phyloP scores from a whole-genome alignment of 306 rosid species.

The Herpetospermum pedunculosum region DNA sequence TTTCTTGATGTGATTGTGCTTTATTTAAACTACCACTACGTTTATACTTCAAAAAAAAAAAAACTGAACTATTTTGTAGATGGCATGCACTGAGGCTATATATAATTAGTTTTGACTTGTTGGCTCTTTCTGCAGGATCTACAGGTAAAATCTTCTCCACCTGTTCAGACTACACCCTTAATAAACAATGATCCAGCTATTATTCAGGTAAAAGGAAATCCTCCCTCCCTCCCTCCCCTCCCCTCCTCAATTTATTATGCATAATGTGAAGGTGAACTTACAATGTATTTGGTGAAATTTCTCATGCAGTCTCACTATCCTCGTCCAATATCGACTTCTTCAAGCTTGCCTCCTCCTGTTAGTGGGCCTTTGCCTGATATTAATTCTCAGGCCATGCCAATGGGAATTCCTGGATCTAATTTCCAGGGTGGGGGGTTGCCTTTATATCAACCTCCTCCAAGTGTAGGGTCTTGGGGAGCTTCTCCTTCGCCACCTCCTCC shows the following conservation, averaged over 20 bases:
- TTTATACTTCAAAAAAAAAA: background rate
- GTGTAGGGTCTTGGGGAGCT: conserved; percentile 72
- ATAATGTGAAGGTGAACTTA: conserved; percentile 8
- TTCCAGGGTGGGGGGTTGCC: conserved; percentile 63
- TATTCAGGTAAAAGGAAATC: conserved; percentile 45
- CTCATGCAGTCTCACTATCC: conserved; percentile 77
- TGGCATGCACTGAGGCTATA: background rate
- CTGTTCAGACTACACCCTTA: conserved; percentile 50
- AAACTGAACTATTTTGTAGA: background rate
- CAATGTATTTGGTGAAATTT: conserved; percentile 16
- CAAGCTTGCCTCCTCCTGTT: conserved; percentile 55
- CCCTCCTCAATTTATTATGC: background rate
- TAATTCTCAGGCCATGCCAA: conserved; percentile 48
- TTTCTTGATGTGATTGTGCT: background rate
- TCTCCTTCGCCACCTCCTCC: conserved; percentile 63
- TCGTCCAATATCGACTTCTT: conserved; percentile 37
- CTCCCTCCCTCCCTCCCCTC: background rate
- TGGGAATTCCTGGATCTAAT: conserved; percentile 62
- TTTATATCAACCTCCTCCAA: conserved; percentile 82
- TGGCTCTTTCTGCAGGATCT: conserved; percentile 50
- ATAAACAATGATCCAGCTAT: conserved; percentile 79
- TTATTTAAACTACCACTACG: background rate
- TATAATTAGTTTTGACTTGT: background rate
- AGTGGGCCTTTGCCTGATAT: conserved; percentile 54
- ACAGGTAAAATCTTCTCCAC: conserved; percentile 84